Conservation (phyloP, 495 filamentous ascomycete species). For the Penicillium psychrofluorescens region DNA sequence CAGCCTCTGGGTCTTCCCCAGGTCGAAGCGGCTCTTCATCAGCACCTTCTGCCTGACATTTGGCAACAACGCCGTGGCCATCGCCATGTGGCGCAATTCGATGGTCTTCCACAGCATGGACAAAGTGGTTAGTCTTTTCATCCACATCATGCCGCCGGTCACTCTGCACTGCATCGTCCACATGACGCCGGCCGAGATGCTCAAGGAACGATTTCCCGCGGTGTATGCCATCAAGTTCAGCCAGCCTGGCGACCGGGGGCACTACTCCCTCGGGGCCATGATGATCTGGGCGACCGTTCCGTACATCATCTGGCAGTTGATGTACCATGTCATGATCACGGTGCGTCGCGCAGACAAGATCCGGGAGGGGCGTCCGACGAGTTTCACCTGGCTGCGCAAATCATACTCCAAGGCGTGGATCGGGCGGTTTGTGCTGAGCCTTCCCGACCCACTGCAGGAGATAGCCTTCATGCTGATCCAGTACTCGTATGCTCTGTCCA, state of each 20-base stretch:
- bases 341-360: constrained; percentile 90
- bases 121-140: constrained; percentile 91
- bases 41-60: constrained; percentile 86
- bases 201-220: constrained; percentile 73
- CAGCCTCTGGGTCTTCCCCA: constrained; percentile 83
- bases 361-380: constrained; percentile 88
- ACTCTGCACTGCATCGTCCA: constrained; percentile 90
- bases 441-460: constrained; percentile 73
- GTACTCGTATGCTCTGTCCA: constrained; percentile 80
- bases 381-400: constrained; percentile 92
- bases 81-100: constrained; percentile 99
- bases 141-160: constrained; percentile 97
- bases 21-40: constrained; percentile 87
- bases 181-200: constrained; percentile 55
- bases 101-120: constrained; percentile 97
- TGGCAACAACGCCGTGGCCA: constrained; percentile 95
- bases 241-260: constrained; percentile 57
- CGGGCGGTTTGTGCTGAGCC: constrained; percentile 71
- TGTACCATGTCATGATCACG: constrained; percentile 89
- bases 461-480: constrained; percentile 94
- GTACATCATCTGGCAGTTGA: constrained; percentile 85
- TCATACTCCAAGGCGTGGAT: constrained; percentile 85
- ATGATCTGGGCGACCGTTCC: constrained; percentile 88
- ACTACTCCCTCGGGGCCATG: constrained; percentile 80
- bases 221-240: constrained; percentile 76